Percentiles rank a stretch among this genome's conserved stretches.
phyloP scores from a whole-genome alignment of 805 yeast genomes.

The Hanseniaspora pseudoguilliermondii region DNA sequence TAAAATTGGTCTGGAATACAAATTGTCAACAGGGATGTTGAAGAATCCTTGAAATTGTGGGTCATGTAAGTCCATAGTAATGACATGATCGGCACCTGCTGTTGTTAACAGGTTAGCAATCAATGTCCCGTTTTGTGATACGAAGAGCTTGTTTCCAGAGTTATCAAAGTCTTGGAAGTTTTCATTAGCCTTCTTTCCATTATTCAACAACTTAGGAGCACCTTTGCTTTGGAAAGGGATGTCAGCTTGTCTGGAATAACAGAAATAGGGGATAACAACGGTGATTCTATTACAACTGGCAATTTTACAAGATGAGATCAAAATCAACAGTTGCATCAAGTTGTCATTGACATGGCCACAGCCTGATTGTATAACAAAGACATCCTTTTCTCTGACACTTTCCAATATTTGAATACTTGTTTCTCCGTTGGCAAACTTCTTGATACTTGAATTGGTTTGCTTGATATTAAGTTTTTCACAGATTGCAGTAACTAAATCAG shows the following conservation, averaged over 20 bases:
- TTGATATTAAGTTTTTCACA: conserved; percentile 67
- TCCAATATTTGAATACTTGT: conserved; percentile 75
- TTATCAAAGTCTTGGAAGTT: conserved; percentile 29
- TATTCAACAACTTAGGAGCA: conserved; percentile 37
- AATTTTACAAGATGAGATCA: conserved; percentile 84
- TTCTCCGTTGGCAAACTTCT: conserved; percentile 81
- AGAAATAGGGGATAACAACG: conserved; percentile 85
- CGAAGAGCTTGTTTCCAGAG: conserved; percentile 83
- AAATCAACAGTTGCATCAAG: conserved; percentile 67
- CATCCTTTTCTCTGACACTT: conserved; percentile 92
- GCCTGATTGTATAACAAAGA: conserved; percentile 74
- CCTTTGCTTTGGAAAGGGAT: conserved; percentile 70
- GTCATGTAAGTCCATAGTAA: conserved; percentile 96
- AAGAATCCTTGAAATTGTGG: conserved; percentile 97
- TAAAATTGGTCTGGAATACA: conserved; percentile 76
- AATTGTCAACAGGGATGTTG: conserved; percentile 88
- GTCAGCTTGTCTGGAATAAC: conserved; percentile 93
- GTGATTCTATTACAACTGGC: conserved; percentile 83
- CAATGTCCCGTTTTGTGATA: conserved; percentile 86
- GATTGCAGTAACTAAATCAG: conserved; percentile 58
- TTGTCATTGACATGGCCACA: conserved; percentile 82
- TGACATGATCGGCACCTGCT: conserved; percentile 92
- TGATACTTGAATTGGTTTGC: conserved; percentile 51
- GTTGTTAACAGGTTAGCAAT: conserved; percentile 76
- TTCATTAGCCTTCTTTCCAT: conserved; percentile 9